Evolutionary conservation across 208 protist species (phyloP), one percentile per base, ranked within the genome.

Genomic region (Crithidia thermophila): DNA sequence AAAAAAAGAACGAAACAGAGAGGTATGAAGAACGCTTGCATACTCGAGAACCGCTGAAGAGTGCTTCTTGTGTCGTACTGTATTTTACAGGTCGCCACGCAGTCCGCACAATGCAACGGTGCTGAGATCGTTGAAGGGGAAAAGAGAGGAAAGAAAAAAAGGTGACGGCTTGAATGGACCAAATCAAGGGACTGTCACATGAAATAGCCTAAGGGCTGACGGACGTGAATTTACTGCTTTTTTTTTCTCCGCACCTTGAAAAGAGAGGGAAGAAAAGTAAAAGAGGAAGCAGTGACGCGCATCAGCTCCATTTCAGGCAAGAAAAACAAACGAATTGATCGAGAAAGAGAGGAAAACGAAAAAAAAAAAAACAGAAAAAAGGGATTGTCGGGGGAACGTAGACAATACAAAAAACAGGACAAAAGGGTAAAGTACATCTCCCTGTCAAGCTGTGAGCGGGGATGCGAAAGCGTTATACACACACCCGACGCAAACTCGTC

Each of bases 351-450:
- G 13, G 18, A 40, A 16, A 8, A 18, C 8, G 28, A n/a, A 52
- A 65, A 43, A 56, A 55, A 52, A 42, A 28, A 64, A 31, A 7
- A 62, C 31, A 43, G 16, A 39, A 61, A 61, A 56, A 11, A 62
- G n/a, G n/a, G n/a, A n/a, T n/a, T n/a, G n/a, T n/a, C n/a, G n/a
- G n/a, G n/a, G n/a, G n/a, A n/a, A n/a, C n/a, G n/a, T n/a, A 64
- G n/a, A 7, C 16, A 57, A 55, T 6, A 13, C 9, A 27, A 42
- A 30, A 20, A 30, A 57, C 6, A 42, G 42, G 8, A 57, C 16
- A 57, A 57, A 42, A 39, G 5, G 23, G 16, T 21, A 46, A 7
- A 46, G 10, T 20, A 20, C 4, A 46, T 21, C 7, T n/a, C n/a
- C n/a, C n/a, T n/a, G n/a, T n/a, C n/a, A n/a, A n/a, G n/a, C n/a